Conservation (phyloP, 163 green algal genomes). For the Botryococcus braunii region DNA sequence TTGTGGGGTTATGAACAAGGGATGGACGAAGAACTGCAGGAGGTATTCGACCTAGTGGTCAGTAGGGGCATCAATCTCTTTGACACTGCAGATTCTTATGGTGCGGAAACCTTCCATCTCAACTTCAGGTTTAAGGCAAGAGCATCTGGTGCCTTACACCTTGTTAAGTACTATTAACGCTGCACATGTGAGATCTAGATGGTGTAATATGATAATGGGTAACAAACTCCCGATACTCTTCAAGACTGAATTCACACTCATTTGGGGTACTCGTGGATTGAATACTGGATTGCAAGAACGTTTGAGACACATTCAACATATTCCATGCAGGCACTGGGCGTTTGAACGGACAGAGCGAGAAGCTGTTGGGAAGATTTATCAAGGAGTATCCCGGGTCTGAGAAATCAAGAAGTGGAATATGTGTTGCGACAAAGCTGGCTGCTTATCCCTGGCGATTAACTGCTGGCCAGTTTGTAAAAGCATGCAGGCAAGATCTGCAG, state of each 20-base stretch:
- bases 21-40: conserved; percentile 76
- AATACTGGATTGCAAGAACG: too few relatives aligned
- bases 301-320: too few relatives aligned
- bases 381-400: conserved; percentile 52
- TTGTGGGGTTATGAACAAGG: conserved; percentile 64
- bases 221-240: too few relatives aligned
- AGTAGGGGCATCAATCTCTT: conserved; percentile 82
- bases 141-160: too few relatives aligned
- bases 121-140: background rate
- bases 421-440: conserved; percentile 85
- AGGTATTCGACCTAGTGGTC: conserved; percentile 76
- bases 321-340: conserved; percentile 45
- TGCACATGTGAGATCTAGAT: too few relatives aligned
- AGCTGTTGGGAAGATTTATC: conserved; percentile 67
- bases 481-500: conserved; percentile 24
- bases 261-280: too few relatives aligned
- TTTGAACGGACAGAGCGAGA: conserved; percentile 70
- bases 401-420: conserved; percentile 28
- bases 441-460: conserved; percentile 84
- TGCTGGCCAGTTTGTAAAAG: conserved; percentile 30
- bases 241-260: too few relatives aligned
- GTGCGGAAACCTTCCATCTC: conserved; percentile 22
- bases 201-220: too few relatives aligned
- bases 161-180: too few relatives aligned
- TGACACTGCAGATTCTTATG: conserved; percentile 92